Base-by-base conservation (phyloP, 768 basidiomycete genomes). In the Tylopilus sp. region DNA sequence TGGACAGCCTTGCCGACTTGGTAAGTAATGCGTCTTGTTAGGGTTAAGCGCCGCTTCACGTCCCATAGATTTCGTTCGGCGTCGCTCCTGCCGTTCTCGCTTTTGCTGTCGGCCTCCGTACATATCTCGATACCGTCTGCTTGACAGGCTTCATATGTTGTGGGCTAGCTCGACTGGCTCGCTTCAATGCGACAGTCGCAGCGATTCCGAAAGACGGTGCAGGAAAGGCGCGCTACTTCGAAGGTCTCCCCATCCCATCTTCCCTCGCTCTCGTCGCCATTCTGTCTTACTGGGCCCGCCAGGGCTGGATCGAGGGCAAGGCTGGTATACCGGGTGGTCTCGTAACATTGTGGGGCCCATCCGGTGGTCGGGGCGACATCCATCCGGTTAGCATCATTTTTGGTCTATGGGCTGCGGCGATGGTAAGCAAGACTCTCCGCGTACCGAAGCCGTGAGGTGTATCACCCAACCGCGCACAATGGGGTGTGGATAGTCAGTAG, bases 121-220 rank as follows among this genome's bases (percentile, higher is more conserved):
- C 93, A 12, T 87, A 89, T 56, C 83, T 97, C 53, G 97, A 99
- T 75, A 90, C 88, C 2, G 79, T 95, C 58, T 75, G 85, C 54
- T 79, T 99, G 41, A 85, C 94, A 14, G 81, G 83, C 47, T 99
- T 98, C 70, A 92, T 97, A 61, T 98, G 96, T 66, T 92, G 88
- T 73, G 97, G 97, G 31, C 83, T 99, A 48, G 97, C 97, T 19
- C 87, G 97, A 45, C 86, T 99, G 30, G 97, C 97, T 11, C 86
- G 97, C 37, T 99, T 98, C 80, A 99, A 99, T 71, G 97, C 96
- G 10, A 99, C 97, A 0, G 96, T 97, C 53, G 97, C 97, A 4
- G 76, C 92, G 38, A 79, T 97, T 24, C 96, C 96, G 2, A 95
- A 94, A 70, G 89, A 94, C 66, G 72, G 70, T 8, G 78, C 78